Base-by-base conservation (phyloP, 202 grass and related monocot genomes). In the Hordeum pubiflorum region DNA sequence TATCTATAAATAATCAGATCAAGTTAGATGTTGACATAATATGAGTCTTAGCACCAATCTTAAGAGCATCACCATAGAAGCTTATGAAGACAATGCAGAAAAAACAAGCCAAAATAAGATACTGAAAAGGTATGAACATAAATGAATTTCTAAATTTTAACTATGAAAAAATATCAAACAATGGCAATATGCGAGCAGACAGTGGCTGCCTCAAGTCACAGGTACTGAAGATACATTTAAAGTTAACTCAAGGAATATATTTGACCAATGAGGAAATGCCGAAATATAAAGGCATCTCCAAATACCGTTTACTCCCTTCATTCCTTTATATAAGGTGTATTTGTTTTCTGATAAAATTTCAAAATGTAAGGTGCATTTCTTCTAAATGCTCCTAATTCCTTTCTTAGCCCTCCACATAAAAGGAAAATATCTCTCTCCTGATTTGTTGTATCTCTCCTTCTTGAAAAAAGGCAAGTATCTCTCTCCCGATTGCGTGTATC, bases 1-100 rank as follows among this genome's bases (percentile, higher is more conserved):
- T 73, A 98, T 87, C 96, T 98, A 73, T 76, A 66, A 46, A 78
- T 61, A 75, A 46, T 41, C 58, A 87, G 58, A 55, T 62, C 15
- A 52, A 12, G 24, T 65, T 56, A 90, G 59, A 78, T 80, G 14
- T 7, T 57, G 31, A 63, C 22, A 72, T 26, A 26, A 23, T 62
- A 80, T 67, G 76, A 13, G 23, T 72, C 52, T 85, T 67, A 59
- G 7, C 12, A 48, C 10, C 14, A 83, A 82, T 29, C 24, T 81
- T 8, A 52, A 82, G 33, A 18, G 61, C 37, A 75, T 62, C 32
- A 37, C 10, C 10, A 67, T 57, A 58, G 3, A 69, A 75, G 5
- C 21, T 34, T 46, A 79, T 66, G 13, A 65, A 22, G 75, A 27
- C 0, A 76, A 58, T 29, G 24, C 20, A 76, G 12, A 77, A 75